Evolutionary conservation across 768 basidiomycete species (phyloP).

Genomic region (Lactarius sp.): DNA sequence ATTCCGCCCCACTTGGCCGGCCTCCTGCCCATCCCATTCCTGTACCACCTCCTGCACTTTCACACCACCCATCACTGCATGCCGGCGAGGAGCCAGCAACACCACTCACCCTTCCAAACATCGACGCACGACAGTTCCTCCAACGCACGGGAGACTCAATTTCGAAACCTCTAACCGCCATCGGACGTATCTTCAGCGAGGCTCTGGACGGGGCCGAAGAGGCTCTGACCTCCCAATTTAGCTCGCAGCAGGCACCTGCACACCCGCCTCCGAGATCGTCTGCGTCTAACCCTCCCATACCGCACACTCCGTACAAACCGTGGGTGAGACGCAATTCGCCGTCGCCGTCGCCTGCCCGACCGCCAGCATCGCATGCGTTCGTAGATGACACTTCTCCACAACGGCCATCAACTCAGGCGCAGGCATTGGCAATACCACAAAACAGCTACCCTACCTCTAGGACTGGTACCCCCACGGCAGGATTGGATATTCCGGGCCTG

Average conservation of each 20-base stretch:
- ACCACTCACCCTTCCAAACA: slow-evolving; percentile 60
- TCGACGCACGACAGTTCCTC: slow-evolving; percentile 74
- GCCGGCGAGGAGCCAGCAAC: slow-evolving; percentile 88
- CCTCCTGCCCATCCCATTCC: slow-evolving; percentile 24
- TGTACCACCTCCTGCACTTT: slow-evolving; percentile 13
- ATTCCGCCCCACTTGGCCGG: slow-evolving; percentile 7
- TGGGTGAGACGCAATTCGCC: slow-evolving; percentile 55
- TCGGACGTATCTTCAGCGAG: slow-evolving; percentile 82
- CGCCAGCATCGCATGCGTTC: slow-evolving; percentile 28
- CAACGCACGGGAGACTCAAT: slow-evolving; percentile 90
- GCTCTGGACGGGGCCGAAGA: slow-evolving; percentile 71
- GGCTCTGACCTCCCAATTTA: slow-evolving; percentile 30
- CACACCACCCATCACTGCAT: slow-evolving; percentile 38
- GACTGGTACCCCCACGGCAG: slow-evolving; percentile 26
- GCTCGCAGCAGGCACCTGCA: slow-evolving; percentile 13
- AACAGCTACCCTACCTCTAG: slow-evolving; percentile 12
- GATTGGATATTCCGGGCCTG: slow-evolving; percentile 55
- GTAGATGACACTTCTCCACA: slow-evolving; percentile 54
- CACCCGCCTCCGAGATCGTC: not conserved
- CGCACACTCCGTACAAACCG: slow-evolving; percentile 70
- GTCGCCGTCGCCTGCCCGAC: slow-evolving; percentile 30
- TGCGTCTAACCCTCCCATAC: not conserved
- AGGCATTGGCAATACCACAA: slow-evolving; percentile 6
- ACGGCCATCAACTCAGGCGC: not conserved
- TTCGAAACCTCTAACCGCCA: slow-evolving; percentile 85